A percentile compares a stretch with the other conserved stretches of the same genome.
phyloP scores from a whole-genome alignment of 495 filamentous ascomycete genomes.

The Penicillium manginii region DNA sequence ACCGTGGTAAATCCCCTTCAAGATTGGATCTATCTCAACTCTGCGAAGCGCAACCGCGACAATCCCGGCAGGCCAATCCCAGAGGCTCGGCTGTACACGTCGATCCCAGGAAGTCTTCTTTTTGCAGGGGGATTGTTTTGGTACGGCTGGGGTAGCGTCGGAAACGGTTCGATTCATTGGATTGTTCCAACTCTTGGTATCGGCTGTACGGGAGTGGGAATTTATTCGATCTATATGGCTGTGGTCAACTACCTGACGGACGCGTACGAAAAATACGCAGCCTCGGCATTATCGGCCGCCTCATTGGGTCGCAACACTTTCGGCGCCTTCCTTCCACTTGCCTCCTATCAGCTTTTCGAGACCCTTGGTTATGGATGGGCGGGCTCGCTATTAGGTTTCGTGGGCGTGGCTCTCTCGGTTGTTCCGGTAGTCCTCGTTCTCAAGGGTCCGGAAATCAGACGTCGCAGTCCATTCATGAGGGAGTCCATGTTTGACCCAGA shows the following conservation, averaged over 20 bases:
- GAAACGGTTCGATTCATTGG: conserved; percentile 35
- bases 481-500: conserved; percentile 32
- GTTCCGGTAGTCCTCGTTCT: conserved; percentile 43
- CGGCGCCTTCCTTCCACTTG: conserved; percentile 42
- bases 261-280: conserved; percentile 47
- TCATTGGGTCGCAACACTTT: conserved; percentile 40
- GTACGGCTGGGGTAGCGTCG: conserved; percentile 44
- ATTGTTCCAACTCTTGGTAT: conserved; percentile 46
- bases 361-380: conserved; percentile 50
- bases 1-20: conserved; percentile 46
- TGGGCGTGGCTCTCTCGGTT: conserved; percentile 40
- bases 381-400: conserved; percentile 44
- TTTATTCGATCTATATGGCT: conserved; percentile 52
- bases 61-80: conserved; percentile 38
- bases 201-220: conserved; percentile 38
- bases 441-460: conserved; percentile 41
- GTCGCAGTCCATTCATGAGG: conserved; percentile 43
- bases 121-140: conserved; percentile 47
- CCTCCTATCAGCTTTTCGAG: conserved; percentile 41
- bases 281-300: conserved; percentile 39
- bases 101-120: conserved; percentile 43
- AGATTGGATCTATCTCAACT: conserved; percentile 42
- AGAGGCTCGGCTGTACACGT: conserved; percentile 45
- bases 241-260: conserved; percentile 53
- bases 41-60: conserved; percentile 31